Evolutionary conservation across 163 green algal genomes (phyloP).

Genomic region (Coccomyxa subellipsoidea): DNA sequence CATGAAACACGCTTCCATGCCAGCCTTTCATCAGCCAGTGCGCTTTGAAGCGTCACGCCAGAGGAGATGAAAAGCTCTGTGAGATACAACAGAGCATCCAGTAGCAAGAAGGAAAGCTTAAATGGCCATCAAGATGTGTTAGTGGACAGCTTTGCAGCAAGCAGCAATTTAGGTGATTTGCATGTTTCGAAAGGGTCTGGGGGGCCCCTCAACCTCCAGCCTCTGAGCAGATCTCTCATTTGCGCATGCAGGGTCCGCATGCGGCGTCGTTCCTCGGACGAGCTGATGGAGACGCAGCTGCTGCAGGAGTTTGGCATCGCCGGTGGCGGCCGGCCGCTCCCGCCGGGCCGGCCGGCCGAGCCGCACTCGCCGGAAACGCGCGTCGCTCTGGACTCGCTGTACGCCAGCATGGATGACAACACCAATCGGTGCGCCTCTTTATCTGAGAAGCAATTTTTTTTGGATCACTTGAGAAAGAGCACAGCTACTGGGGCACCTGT

Average conservation of each 20-base stretch:
- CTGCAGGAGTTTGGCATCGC: not conserved
- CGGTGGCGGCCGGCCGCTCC: not conserved
- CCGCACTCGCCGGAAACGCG: not conserved
- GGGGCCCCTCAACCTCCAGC: not conserved
- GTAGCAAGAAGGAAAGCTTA: too few relatives aligned
- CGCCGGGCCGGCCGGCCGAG: not conserved
- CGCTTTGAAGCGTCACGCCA: too few relatives aligned
- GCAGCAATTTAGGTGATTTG: too few relatives aligned
- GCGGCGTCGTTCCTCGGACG: not conserved
- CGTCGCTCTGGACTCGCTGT: not conserved
- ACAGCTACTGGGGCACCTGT: too few relatives aligned
- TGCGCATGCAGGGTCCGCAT: not conserved
- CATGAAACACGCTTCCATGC: not conserved
- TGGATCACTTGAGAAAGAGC: too few relatives aligned
- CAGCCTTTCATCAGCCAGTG: too few relatives aligned
- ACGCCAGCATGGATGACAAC: slow-evolving; percentile 6
- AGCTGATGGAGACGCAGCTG: not conserved
- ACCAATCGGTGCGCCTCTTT: not conserved
- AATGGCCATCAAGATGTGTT: too few relatives aligned
- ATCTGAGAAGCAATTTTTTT: not conserved
- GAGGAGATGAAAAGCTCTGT: too few relatives aligned
- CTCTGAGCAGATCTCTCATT: not conserved
- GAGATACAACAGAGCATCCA: too few relatives aligned
- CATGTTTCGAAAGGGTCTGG: not conserved
- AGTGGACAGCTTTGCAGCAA: too few relatives aligned